phyloP scores from a whole-genome alignment of 139 green algal genomes.

The Axilococcus clingmanii region DNA sequence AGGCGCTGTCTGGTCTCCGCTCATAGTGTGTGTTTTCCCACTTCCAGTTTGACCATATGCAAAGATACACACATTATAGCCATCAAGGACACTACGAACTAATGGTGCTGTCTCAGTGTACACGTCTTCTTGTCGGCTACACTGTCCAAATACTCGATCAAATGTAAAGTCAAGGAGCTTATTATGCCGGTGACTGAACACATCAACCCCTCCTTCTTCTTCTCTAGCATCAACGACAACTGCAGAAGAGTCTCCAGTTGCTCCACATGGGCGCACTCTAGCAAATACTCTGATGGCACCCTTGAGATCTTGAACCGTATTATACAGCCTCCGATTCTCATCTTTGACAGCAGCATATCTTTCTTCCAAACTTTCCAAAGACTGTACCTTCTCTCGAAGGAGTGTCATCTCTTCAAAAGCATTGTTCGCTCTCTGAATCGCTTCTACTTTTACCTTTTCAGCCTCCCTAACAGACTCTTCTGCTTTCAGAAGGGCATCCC shows the following conservation, averaged over 20 bases:
- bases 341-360: slow-evolving; percentile 38
- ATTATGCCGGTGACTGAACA: slow-evolving; percentile 19
- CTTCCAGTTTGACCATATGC: slow-evolving; percentile 68
- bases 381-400: slow-evolving; percentile 26
- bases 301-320: slow-evolving; percentile 74
- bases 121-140: slow-evolving; percentile 59
- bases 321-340: slow-evolving; percentile 66
- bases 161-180: slow-evolving; percentile 39
- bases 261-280: slow-evolving; percentile 56
- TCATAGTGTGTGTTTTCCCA: slow-evolving; percentile 85
- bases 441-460: neutral
- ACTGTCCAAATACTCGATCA: slow-evolving; percentile 68
- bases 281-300: slow-evolving; percentile 84
- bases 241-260: slow-evolving; percentile 47
- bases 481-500: neutral
- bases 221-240: slow-evolving; percentile 25
- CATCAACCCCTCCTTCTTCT: slow-evolving; percentile 36
- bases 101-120: slow-evolving; percentile 80
- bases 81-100: slow-evolving; percentile 80
- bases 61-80: slow-evolving; percentile 72
- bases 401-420: slow-evolving; percentile 15
- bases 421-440: neutral
- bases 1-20: slow-evolving; percentile 51
- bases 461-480: neutral
- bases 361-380: slow-evolving; percentile 23